phyloP scores from a whole-genome alignment of 306 rosid genomes.

The Elaeagnus macrophylla region DNA sequence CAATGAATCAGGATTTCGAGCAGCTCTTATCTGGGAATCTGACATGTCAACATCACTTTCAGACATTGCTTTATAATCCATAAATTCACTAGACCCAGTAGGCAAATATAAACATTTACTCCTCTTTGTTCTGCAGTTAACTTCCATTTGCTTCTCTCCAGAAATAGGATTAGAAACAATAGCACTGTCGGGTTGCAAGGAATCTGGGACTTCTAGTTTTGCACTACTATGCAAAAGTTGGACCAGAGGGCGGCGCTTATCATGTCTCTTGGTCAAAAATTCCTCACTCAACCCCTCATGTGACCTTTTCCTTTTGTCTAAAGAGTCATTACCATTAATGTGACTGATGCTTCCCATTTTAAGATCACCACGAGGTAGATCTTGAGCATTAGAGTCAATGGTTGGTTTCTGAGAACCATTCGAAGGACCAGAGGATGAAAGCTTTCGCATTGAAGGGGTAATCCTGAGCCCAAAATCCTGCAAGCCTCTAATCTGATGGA shows the following conservation, averaged over 20 bases:
- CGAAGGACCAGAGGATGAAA: slow-evolving; percentile 31
- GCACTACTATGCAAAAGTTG: slow-evolving; percentile 25
- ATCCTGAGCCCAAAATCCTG: slow-evolving; percentile 49
- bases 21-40: slow-evolving; percentile 39
- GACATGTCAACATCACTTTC: slow-evolving; percentile 41
- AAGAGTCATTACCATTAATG: slow-evolving; percentile 29
- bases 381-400: slow-evolving; percentile 30
- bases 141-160: slow-evolving; percentile 49
- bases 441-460: slow-evolving; percentile 36
- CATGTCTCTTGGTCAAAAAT: slow-evolving; percentile 22
- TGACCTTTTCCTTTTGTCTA: slow-evolving; percentile 24
- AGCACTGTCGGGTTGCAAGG: slow-evolving; percentile 30
- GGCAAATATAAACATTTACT: slow-evolving; percentile 52
- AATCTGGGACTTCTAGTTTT: slow-evolving; percentile 22
- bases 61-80: slow-evolving; percentile 50
- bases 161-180: slow-evolving; percentile 34
- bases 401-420: slow-evolving; percentile 36
- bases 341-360: slow-evolving; percentile 27
- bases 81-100: slow-evolving; percentile 69
- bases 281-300: slow-evolving; percentile 22
- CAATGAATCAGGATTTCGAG: slow-evolving; percentile 37
- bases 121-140: slow-evolving; percentile 54
- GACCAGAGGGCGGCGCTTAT: slow-evolving; percentile 19
- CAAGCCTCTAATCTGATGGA: slow-evolving; percentile 55
- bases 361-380: slow-evolving; percentile 27